Conservation (phyloP, 345 rosid species). For the Clausena lansium region DNA sequence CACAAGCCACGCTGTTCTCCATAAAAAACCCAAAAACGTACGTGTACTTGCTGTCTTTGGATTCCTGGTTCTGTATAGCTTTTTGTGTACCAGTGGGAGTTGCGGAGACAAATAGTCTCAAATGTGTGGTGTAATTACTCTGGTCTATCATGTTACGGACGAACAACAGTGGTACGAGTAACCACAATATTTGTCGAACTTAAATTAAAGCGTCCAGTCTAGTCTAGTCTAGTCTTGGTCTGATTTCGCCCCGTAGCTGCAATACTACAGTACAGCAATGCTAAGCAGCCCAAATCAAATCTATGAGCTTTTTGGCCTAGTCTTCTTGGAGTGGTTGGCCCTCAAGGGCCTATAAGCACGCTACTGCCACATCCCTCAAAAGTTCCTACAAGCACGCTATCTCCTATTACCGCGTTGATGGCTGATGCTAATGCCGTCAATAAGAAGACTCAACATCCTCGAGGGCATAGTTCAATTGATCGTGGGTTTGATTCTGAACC, state of each 20-base stretch:
- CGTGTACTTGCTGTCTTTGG: conserved; percentile 15
- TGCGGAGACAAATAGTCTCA: background rate
- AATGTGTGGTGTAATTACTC: background rate
- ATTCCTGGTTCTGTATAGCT: background rate
- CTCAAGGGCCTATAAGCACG: too few relatives aligned
- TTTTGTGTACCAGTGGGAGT: background rate
- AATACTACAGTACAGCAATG: background rate
- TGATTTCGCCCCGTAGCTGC: too few relatives aligned
- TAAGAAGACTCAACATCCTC: too few relatives aligned
- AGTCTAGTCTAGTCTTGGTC: too few relatives aligned
- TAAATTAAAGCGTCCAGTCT: too few relatives aligned
- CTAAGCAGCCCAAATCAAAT: background rate
- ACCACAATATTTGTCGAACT: background rate
- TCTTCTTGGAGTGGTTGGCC: too few relatives aligned
- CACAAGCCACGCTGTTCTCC: background rate
- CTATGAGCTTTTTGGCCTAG: background rate
- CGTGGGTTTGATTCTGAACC: background rate
- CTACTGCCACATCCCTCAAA: background rate
- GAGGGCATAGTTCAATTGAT: background rate
- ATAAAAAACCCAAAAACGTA: background rate
- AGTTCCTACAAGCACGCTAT: background rate
- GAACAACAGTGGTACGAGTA: background rate
- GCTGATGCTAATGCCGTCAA: too few relatives aligned
- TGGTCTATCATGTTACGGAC: background rate
- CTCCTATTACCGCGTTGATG: background rate